Evolutionary conservation across 148 eudicot genomes (phyloP).

Genomic region (Pouteria glomerata): DNA sequence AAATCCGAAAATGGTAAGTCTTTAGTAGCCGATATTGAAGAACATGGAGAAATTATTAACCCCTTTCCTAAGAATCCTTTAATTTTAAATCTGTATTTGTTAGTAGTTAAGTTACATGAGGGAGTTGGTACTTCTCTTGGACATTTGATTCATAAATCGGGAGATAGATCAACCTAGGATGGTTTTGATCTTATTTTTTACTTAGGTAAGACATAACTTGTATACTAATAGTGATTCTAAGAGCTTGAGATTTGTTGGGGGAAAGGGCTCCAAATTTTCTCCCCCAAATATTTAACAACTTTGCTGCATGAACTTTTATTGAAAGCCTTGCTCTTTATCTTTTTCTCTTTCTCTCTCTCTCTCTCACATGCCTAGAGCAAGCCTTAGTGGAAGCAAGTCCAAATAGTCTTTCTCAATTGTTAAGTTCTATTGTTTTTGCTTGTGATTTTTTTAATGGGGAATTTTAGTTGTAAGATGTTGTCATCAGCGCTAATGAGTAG

Average conservation of each 20-base stretch:
- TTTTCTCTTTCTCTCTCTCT: too few species aligned
- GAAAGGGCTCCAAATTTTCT: neutral
- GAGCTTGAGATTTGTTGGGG: neutral
- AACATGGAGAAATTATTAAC: constrained; percentile 45
- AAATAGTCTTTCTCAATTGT: too few species aligned
- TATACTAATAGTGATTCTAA: neutral
- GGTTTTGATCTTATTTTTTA: constrained; percentile 71
- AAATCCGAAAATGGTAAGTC: constrained; percentile 27
- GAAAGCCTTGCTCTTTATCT: too few species aligned
- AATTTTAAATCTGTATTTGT: constrained; percentile 46
- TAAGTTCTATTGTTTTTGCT: too few species aligned
- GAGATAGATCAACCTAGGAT: constrained; percentile 44
- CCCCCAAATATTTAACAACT: neutral
- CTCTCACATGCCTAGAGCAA: too few species aligned
- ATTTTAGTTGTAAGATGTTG: too few species aligned
- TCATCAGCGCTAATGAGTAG: too few species aligned
- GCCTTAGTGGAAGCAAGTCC: too few species aligned
- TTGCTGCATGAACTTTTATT: neutral
- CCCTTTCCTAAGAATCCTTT: constrained; percentile 74
- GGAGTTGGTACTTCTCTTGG: constrained; percentile 23
- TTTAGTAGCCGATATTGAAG: constrained; percentile 40
- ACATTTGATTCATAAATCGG: constrained; percentile 19
- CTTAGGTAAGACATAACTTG: constrained; percentile 32
- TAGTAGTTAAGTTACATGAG: constrained; percentile 49
- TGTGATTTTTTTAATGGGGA: too few species aligned